Conservation (phyloP, 2,329 filamentous ascomycete genomes). For the Pseudocercospora pini-densiflorae region DNA sequence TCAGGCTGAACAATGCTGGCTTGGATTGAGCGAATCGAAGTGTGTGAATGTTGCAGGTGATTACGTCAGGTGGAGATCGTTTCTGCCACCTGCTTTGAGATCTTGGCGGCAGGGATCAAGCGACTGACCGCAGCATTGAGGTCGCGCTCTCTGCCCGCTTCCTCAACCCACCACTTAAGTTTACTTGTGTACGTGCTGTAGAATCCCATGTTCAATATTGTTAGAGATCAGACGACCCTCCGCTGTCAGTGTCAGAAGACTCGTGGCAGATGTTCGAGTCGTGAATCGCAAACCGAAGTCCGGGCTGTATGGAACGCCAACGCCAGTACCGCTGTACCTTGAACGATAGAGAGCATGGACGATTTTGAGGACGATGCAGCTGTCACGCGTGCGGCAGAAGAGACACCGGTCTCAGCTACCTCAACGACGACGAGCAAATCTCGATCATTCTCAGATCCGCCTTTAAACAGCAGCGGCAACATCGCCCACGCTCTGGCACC, state of each 20-base stretch:
- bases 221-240: background rate
- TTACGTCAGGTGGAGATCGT: no score
- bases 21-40: no score
- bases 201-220: background rate
- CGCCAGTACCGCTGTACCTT: background rate
- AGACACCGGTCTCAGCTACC: slow-evolving; percentile 9
- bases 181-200: background rate
- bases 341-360: slow-evolving; percentile 6
- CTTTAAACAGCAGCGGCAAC: slow-evolving; percentile 42
- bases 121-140: background rate
- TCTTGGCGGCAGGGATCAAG: background rate
- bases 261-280: background rate
- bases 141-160: background rate
- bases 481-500: slow-evolving; percentile 51
- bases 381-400: slow-evolving; percentile 2
- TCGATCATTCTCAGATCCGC: slow-evolving; percentile 50
- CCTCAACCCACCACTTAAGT: background rate
- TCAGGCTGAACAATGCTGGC: no score
- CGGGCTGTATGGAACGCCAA: background rate
- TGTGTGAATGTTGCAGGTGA: no score
- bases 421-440: slow-evolving; percentile 35
- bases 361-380: slow-evolving; percentile 7
- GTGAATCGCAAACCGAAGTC: background rate
- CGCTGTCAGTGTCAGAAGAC: background rate
- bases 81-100: background rate